Evolutionary conservation across 164 flowering plant species (phyloP), one percentile per base, ranked within the genome.

Genomic region (Protea cynaroides): DNA sequence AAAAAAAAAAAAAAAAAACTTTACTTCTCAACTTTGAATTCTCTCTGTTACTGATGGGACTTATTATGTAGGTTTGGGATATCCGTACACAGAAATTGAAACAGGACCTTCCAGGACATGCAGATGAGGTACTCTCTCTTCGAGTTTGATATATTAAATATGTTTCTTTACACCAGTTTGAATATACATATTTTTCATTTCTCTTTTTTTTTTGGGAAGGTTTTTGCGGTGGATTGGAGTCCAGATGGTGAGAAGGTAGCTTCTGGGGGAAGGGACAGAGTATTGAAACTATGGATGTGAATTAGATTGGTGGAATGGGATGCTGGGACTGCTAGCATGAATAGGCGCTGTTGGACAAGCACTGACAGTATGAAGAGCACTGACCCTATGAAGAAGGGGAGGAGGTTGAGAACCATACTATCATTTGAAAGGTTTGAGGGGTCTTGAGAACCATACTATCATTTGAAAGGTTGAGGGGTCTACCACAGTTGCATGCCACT

Each of bases 201-300:
- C 40, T 43, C 34, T 63, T 24, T 24, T 36, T 51, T 24, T 36
- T 51, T 58, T 43, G 63, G 19, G 8, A 68, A 93, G 99, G 97
- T 94, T 68, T 94, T 72, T 79, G 93, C 96, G 19, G 99, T 94
- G 69, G 97, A 94, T 68, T 94, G 99, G 99, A 94, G 99, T 76
- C 99, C 97, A 18, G 99, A 91, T 76, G 99, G 99, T 50, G 97
- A 94, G 81, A 94, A 94, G 72, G 99, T 94, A 40, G 99, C 92
- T 52, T 94, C 97, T 9, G 99, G 97, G 52, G 97, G 99, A 43
- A 89, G 73, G 71, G 99, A 94, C 69, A 77, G 79, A 66, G 90
- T 82, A 44, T 56, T 94, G 79, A 94, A 91, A 74, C 64, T 94
- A 37, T 94, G 99, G 99, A 94, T 91, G 99, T 91, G 99, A 88